Evolutionary conservation across 2,329 filamentous ascomycete genomes (phyloP).

Genomic region (Paecilomyces dactylethromorphus): DNA sequence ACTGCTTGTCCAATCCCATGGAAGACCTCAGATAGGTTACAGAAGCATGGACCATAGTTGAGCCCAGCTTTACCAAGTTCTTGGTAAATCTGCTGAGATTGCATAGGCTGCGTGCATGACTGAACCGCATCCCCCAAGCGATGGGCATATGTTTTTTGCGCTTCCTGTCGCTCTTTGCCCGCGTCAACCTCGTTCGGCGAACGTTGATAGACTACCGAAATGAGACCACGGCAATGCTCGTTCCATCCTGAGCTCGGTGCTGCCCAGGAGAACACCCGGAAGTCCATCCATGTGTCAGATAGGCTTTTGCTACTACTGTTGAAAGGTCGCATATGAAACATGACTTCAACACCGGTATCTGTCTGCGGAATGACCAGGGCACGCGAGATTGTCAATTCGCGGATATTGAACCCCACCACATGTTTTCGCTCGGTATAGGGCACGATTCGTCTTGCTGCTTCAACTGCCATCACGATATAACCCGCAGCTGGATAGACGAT

Average conservation of each 20-base stretch:
- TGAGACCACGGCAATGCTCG: not conserved
- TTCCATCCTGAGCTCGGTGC: not conserved
- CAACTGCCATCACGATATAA: slow-evolving; percentile 21
- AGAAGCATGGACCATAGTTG: not conserved
- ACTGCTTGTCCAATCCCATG: not conserved
- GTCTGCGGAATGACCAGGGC: not conserved
- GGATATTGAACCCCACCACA: slow-evolving; percentile 3
- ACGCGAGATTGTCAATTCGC: not conserved
- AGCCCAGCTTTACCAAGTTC: not conserved
- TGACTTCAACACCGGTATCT: not conserved
- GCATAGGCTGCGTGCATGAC: no score
- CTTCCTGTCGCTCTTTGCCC: not conserved
- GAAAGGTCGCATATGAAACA: not conserved
- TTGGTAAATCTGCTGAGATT: not conserved
- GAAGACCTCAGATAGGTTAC: not conserved
- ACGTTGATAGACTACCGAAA: not conserved
- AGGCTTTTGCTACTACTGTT: not conserved
- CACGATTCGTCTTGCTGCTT: no score
- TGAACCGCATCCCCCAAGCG: no score
- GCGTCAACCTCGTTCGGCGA: not conserved
- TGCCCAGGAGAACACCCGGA: not conserved
- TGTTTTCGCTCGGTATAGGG: no score
- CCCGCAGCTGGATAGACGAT: slow-evolving; percentile 20
- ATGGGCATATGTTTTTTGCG: no score
- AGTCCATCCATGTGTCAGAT: not conserved